These are phyloP conservation scores for Penicillium diatomitis DNA, from an alignment of 495 filamentous ascomycete species.

Conservation along the genomic window DNA sequence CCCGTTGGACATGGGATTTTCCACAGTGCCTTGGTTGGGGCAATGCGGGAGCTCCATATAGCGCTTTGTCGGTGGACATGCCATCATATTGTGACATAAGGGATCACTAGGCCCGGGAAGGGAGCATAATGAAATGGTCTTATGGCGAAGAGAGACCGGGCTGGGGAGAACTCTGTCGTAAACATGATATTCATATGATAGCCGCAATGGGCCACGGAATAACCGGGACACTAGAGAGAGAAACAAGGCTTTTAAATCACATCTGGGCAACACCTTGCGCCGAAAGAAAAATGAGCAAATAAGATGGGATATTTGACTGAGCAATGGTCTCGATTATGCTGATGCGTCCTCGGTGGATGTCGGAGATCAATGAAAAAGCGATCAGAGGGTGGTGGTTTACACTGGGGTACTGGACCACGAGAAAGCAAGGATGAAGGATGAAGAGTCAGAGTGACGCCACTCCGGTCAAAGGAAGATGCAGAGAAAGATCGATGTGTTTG, in stretches of 20 bases:
- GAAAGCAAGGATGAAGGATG: conserved; percentile 1
- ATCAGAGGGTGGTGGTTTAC: conserved; percentile 4
- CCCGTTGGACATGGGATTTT: not conserved
- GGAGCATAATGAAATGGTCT: conserved; percentile 20
- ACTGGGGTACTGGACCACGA: conserved; percentile 2
- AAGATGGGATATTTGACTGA: too few relatives aligned
- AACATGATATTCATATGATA: conserved; percentile 37
- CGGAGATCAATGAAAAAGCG: conserved; percentile 1
- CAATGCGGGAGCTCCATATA: conserved; percentile 8
- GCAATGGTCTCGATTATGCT: too few relatives aligned
- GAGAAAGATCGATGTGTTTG: too few relatives aligned
- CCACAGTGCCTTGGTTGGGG: not conserved
- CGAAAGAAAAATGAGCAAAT: conserved; percentile 15
- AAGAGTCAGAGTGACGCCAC: not conserved
- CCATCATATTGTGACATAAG: conserved; percentile 45
- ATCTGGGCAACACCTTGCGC: too few relatives aligned
- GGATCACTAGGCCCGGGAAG: conserved; percentile 30
- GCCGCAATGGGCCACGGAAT: too few relatives aligned
- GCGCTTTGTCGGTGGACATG: conserved; percentile 23
- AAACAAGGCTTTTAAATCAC: too few relatives aligned
- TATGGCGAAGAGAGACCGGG: conserved; percentile 39
- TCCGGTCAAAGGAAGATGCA: conserved; percentile 3
- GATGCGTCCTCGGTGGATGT: too few relatives aligned
- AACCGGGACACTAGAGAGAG: too few relatives aligned
- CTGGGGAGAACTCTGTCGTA: conserved; percentile 48